Evolutionary conservation across 768 basidiomycete species (phyloP).

Genomic region (Pisolithus sp.): DNA sequence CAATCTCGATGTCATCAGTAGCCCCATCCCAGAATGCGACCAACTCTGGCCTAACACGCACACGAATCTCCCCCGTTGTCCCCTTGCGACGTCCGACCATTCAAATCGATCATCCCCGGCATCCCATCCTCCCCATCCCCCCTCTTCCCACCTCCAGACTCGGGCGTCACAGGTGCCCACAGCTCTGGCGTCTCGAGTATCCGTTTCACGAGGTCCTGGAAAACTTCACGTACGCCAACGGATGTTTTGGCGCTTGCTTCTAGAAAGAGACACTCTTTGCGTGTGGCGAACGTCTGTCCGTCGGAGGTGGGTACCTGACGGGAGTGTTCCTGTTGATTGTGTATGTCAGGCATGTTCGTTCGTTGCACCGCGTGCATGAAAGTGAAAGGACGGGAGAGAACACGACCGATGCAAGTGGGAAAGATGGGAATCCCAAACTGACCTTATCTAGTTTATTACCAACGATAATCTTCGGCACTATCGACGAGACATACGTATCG

Average conservation of each 20-base stretch:
- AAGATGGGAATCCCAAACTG: not conserved
- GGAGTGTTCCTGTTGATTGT: slow-evolving; percentile 65
- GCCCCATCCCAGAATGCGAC: no score
- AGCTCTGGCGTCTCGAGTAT: slow-evolving; percentile 81
- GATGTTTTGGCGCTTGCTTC: slow-evolving; percentile 93
- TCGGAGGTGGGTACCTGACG: slow-evolving; percentile 79
- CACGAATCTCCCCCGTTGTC: slow-evolving; percentile 29
- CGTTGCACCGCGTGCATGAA: not conserved
- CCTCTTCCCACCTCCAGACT: slow-evolving; percentile 5
- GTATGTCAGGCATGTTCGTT: not conserved
- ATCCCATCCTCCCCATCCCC: slow-evolving; percentile 24
- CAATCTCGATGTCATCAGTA: no score
- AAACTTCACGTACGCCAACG: slow-evolving; percentile 72
- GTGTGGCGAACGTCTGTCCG: slow-evolving; percentile 70
- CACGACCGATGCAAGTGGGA: no score
- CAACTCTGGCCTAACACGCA: not conserved
- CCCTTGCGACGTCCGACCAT: slow-evolving; percentile 8
- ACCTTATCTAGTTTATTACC: slow-evolving; percentile 95
- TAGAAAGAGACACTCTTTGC: slow-evolving; percentile 81
- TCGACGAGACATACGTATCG: slow-evolving; percentile 82
- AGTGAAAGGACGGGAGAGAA: no score
- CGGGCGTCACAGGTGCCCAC: slow-evolving; percentile 45
- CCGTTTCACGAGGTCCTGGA: slow-evolving; percentile 69
- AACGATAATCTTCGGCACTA: slow-evolving; percentile 91
- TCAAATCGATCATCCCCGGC: slow-evolving; percentile 39